Conservation (phyloP, 257 asterid species). For the Nicotiana noctiflora region DNA sequence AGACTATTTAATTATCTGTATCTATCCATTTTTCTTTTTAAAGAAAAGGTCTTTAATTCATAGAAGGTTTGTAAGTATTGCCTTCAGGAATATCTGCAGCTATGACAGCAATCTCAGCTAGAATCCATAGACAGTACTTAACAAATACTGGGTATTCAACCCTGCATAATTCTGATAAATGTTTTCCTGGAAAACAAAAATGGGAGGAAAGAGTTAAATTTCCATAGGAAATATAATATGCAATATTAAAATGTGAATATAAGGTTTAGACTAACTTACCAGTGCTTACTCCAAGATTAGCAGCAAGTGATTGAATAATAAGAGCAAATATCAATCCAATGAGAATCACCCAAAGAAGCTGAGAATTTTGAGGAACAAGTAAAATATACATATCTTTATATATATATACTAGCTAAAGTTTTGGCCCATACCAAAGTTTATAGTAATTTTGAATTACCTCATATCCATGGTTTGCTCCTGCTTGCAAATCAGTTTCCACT, state of each 20-base stretch:
- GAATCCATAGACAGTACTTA: conserved; percentile 61
- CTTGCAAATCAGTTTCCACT: conserved; percentile 98
- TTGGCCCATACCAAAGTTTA: background rate
- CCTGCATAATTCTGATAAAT: conserved; percentile 72
- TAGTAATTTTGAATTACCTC: conserved; percentile 33
- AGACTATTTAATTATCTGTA: background rate
- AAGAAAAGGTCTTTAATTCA: background rate
- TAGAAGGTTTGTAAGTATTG: conserved; percentile 2
- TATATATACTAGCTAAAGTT: background rate
- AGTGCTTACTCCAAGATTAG: conserved; percentile 90
- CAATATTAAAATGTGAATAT: background rate
- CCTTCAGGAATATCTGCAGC: conserved; percentile 99
- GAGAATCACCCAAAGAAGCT: conserved; percentile 88
- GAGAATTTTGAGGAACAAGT: conserved; percentile 1
- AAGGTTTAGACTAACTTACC: conserved; percentile 28
- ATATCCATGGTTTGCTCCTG: conserved; percentile 80
- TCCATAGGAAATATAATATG: background rate
- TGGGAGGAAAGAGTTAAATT: background rate
- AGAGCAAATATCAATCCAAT: conserved; percentile 82
- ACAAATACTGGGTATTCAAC: conserved; percentile 66
- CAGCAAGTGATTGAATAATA: conserved; percentile 89
- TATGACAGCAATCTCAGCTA: conserved; percentile 87
- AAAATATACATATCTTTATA: background rate
- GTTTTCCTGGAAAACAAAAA: conserved; percentile 44
- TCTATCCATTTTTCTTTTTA: background rate